Base-by-base conservation (phyloP, 2,329 filamentous ascomycete species). In the Sarocladium kiliense region DNA sequence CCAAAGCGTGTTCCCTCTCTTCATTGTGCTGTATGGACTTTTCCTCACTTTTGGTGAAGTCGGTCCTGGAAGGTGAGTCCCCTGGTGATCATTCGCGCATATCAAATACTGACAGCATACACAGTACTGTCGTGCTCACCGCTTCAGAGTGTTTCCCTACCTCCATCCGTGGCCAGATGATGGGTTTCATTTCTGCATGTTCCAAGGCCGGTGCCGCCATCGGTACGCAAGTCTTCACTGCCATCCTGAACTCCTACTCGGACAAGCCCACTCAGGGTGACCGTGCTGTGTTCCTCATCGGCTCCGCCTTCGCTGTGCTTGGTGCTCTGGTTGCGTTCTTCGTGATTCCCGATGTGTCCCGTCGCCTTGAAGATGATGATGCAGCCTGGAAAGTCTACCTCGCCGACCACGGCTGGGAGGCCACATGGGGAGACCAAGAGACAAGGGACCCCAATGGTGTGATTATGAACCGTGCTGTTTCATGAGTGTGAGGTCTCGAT, bases 171-270 rank as follows among this genome's bases (percentile, higher is more conserved):
- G 77, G 76, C 0, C 76, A 78, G 53, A 77, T 75, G 63, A 69
- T 78, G 56, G 77, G 77, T 1, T 67, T 79, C 51, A 71, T 75
- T 0, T 68, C 75, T 0, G 77, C 76, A 0, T 72, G 72, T 18
- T 74, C 73, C 12, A 80, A 80, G 56, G 75, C 75, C 1, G 77
- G 77, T 1, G 75, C 76, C 0, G 74, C 76, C 0, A 74, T 80
- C 18, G 77, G 77, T 1, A 79, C 76, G 0, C 67, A 77, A 55
- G 75, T 77, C 2, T 81, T 81, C 56, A 77, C 71, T 0, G 74
- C 77, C 0, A 80, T 82, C 44, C 72, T 78, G 30, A 69, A 73
- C 53, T 70, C 71, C 1, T 78, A 70, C 55, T 54, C 68, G 25
- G 60, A 68, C 14, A 66, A 73, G 25, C 64, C 69, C 0, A 62